Evolutionary conservation across 345 rosid species (phyloP).

Genomic region (Syzygium grande): DNA sequence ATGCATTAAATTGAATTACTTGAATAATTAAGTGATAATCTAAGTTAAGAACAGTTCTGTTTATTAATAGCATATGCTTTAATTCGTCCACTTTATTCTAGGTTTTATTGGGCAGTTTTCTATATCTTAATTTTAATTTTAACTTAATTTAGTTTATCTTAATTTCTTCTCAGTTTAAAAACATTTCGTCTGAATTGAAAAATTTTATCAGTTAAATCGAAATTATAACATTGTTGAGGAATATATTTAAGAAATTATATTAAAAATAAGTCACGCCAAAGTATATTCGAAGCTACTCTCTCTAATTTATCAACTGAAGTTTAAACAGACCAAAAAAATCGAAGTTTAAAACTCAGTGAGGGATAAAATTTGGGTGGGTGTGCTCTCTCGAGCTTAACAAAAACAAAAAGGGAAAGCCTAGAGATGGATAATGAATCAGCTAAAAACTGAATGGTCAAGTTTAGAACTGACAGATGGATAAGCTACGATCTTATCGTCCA

Average conservation of each 20-base stretch:
- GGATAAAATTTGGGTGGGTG: neutral
- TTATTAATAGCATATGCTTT: neutral
- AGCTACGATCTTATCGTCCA: neutral
- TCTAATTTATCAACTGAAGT: neutral
- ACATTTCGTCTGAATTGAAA: neutral
- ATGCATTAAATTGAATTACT: neutral
- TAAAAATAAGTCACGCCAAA: neutral
- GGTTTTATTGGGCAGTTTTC: neutral
- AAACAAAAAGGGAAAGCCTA: rapidly evolving
- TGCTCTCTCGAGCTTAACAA: neutral
- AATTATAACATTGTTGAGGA: neutral
- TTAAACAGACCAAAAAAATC: too few relatives aligned
- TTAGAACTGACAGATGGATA: neutral
- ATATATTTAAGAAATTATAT: neutral
- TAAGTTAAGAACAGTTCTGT: neutral
- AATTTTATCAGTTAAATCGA: neutral
- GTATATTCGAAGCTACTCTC: neutral
- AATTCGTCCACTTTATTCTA: neutral
- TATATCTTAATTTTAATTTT: too few relatives aligned
- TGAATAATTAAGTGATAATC: neutral
- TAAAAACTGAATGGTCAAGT: neutral
- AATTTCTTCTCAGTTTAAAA: neutral
- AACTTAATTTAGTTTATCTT: neutral
- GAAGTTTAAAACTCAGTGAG: neutral
- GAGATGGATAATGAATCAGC: neutral